phyloP scores from a whole-genome alignment of 176 grass and related monocot genomes.

The Poa pratensis region DNA sequence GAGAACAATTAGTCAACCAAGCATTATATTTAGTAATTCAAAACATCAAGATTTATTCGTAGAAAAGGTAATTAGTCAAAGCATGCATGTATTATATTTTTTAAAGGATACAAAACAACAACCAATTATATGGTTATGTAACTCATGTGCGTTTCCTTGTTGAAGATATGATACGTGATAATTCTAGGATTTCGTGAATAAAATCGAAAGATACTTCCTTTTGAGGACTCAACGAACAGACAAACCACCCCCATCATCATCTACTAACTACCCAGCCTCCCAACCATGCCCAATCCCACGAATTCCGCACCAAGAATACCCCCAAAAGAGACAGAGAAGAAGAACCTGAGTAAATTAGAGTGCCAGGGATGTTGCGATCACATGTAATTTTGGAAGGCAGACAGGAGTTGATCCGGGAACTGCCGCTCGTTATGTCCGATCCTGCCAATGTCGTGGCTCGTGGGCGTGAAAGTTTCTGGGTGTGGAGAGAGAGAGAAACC shows the following conservation, averaged over 20 bases:
- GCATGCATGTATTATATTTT: not conserved
- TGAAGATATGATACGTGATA: not conserved
- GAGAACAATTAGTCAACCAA: too few relatives aligned
- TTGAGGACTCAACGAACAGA: not conserved
- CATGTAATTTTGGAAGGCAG: not conserved
- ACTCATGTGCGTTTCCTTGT: not conserved
- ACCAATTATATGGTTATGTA: not conserved
- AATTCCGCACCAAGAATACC: too few relatives aligned
- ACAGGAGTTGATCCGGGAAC: not conserved
- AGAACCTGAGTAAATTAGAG: not conserved
- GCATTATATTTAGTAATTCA: too few relatives aligned
- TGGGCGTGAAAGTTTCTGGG: not conserved
- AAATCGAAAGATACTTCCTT: not conserved
- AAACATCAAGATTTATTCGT: too few relatives aligned
- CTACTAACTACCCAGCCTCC: not conserved
- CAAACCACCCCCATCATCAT: not conserved
- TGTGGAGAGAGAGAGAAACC: not conserved
- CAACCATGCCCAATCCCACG: not conserved
- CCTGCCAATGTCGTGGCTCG: not conserved
- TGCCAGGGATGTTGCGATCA: constrained; percentile 2
- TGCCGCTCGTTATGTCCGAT: not conserved
- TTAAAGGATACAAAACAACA: not conserved
- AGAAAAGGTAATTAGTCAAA: not conserved
- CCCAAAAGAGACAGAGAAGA: not conserved
- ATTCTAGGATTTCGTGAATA: not conserved